Conservation (phyloP, 1,284 basidiomycete species). For the Ceratobasidium papillatum region DNA sequence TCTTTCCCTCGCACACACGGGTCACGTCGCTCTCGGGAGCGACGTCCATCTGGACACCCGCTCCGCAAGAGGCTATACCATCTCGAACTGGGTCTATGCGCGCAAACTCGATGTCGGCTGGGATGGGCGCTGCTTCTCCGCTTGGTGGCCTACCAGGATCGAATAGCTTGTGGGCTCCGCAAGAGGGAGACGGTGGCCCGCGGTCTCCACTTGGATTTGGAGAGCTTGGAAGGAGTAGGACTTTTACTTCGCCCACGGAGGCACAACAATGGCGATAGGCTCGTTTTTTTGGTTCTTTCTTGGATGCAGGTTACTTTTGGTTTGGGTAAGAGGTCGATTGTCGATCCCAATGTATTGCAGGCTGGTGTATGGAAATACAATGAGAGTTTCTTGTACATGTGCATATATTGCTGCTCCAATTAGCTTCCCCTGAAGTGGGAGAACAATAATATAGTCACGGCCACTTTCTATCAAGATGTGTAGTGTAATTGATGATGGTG, state of each 20-base stretch:
- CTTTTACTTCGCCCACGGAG: conserved; percentile 1
- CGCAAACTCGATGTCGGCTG: conserved; percentile 32
- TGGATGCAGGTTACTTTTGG: not conserved
- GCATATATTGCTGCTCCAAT: too few species aligned
- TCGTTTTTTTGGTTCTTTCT: not conserved
- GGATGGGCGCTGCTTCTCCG: not conserved
- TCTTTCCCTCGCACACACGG: conserved; percentile 28
- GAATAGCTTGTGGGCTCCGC: conserved; percentile 11
- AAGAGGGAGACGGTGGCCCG: conserved; percentile 2
- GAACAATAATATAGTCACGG: too few species aligned
- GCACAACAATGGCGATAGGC: not conserved
- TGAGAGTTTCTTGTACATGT: too few species aligned
- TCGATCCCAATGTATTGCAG: too few species aligned
- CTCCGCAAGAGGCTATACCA: conserved; percentile 27
- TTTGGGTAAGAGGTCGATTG: too few species aligned
- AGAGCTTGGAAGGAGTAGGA: conserved; percentile 12
- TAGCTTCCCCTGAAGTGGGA: too few species aligned
- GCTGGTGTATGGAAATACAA: too few species aligned
- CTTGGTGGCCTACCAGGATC: conserved; percentile 2
- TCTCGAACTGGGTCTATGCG: conserved; percentile 34
- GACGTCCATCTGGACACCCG: conserved; percentile 33
- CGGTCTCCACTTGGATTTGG: conserved; percentile 9
- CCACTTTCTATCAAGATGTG: too few species aligned
- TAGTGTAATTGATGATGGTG: too few species aligned
- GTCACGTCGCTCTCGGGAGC: conserved; percentile 30